phyloP scores from a whole-genome alignment of 495 filamentous ascomycete species.

The Aspergillus steynii region DNA sequence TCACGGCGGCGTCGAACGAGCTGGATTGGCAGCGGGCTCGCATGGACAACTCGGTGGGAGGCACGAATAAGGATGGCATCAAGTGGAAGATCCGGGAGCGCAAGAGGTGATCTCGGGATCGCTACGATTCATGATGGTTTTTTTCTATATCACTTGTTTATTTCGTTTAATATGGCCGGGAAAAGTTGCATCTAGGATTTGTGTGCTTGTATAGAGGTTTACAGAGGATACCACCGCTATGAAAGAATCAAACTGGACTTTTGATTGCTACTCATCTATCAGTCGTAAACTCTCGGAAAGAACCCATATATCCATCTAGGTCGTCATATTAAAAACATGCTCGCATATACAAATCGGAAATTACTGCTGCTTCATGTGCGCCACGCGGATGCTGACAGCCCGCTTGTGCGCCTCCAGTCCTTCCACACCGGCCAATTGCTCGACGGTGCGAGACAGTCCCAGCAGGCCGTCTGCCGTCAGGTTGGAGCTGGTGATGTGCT shows the following conservation, averaged over 20 bases:
- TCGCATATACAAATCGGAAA: constrained; percentile 12
- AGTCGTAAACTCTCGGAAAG: constrained; percentile 9
- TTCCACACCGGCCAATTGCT: constrained; percentile 91
- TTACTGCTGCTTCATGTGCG: constrained; percentile 56
- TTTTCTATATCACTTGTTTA: constrained; percentile 2
- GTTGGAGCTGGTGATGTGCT: constrained; percentile 93
- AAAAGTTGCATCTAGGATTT: constrained; percentile 16
- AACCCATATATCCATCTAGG: constrained; percentile 1
- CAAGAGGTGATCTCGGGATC: constrained; percentile 48
- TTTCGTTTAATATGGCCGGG: constrained; percentile 7
- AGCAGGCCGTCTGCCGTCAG: constrained; percentile 80
- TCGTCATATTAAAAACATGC: constrained; percentile 11
- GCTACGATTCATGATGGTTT: constrained; percentile 12
- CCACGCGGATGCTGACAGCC: constrained; percentile 84
- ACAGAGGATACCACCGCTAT: constrained; percentile 16
- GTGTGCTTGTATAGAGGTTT: constrained; percentile 13
- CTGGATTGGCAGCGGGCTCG: constrained; percentile 74
- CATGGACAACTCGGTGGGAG: constrained; percentile 80
- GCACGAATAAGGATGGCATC: constrained; percentile 75
- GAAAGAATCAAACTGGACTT: constrained; percentile 3
- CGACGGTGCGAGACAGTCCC: constrained; percentile 84
- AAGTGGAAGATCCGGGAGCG: constrained; percentile 82
- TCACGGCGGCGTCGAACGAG: constrained; percentile 71
- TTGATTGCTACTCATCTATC: neutral
- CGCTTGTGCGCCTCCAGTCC: constrained; percentile 92